These are phyloP conservation scores for Kluyveromyces wickerhamii DNA, from an alignment of 805 yeast species.

Conservation along the genomic window DNA sequence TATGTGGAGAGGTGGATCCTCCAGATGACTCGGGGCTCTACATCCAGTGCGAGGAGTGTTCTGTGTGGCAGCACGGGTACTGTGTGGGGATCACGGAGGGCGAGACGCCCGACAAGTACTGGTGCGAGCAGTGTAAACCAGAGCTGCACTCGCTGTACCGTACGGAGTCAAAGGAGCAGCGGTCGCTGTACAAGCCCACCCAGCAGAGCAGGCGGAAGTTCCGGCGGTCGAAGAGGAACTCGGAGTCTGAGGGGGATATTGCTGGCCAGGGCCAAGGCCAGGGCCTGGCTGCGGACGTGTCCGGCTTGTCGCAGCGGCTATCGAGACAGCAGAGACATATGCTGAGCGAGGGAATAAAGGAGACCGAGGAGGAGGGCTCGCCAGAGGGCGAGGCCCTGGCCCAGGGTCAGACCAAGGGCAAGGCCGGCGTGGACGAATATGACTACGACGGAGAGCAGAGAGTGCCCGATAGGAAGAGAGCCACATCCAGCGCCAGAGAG, in stretches of 20 bases:
- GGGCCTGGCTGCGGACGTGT: conserved; percentile 4
- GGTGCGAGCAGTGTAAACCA: conserved; percentile 90
- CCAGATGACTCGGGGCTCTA: conserved; percentile 52
- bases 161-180: conserved; percentile 19
- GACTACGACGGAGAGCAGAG: conserved; percentile 19
- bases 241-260: conserved; percentile 8
- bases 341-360: conserved; percentile 14
- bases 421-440: conserved; percentile 7
- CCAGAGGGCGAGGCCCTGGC: too few relatives aligned
- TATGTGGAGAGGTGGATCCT: conserved; percentile 38
- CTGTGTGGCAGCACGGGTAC: conserved; percentile 96
- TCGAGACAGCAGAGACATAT: conserved; percentile 18
- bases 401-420: conserved; percentile 5
- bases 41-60: conserved; percentile 83
- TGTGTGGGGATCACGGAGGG: conserved; percentile 76
- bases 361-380: conserved; percentile 4
- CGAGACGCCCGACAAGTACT: conserved; percentile 86
- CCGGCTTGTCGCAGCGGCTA: conserved; percentile 4
- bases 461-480: conserved; percentile 30
- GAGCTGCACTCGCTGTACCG: conserved; percentile 49
- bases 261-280: neutral
- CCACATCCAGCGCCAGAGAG: conserved; percentile 34
- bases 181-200: conserved; percentile 34
- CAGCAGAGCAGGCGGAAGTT: conserved; percentile 29
- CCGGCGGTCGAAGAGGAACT: conserved; percentile 18